phyloP scores from a whole-genome alignment of 768 basidiomycete species.

The Dictyophora rubrovolvata region DNA sequence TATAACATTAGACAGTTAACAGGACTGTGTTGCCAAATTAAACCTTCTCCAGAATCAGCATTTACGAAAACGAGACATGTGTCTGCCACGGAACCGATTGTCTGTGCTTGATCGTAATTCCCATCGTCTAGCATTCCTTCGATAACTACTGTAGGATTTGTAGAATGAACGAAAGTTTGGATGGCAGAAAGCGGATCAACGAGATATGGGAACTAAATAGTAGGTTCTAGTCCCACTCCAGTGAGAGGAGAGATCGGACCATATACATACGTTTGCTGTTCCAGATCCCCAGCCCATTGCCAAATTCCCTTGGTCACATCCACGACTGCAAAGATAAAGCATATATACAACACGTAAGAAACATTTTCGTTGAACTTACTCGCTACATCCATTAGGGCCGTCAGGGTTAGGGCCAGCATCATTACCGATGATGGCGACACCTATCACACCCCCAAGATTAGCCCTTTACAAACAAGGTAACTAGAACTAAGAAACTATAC shows the following conservation, averaged over 20 bases:
- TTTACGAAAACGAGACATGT: slow-evolving; percentile 75
- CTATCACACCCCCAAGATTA: background rate
- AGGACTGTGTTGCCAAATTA: background rate
- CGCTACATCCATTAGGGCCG: slow-evolving; percentile 64
- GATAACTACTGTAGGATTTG: slow-evolving; percentile 3
- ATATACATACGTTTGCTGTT: slow-evolving; percentile 46
- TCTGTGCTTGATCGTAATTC: slow-evolving; percentile 4
- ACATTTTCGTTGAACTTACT: slow-evolving; percentile 21
- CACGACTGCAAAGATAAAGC: slow-evolving; percentile 22
- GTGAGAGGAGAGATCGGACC: background rate
- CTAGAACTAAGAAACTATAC: background rate
- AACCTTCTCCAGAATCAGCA: slow-evolving; percentile 75
- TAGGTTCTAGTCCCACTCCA: background rate
- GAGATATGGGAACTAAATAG: slow-evolving; percentile 14
- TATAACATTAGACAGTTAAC: background rate
- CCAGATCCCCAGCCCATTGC: slow-evolving; percentile 94
- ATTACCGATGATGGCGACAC: slow-evolving; percentile 34
- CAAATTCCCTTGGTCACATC: slow-evolving; percentile 57
- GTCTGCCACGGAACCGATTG: slow-evolving; percentile 34
- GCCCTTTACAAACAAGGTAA: too few relatives aligned
- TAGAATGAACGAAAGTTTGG: background rate
- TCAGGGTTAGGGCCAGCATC: slow-evolving; percentile 48
- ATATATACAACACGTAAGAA: background rate
- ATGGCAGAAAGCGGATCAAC: slow-evolving; percentile 16
- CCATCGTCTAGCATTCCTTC: slow-evolving; percentile 9